Conservation (phyloP, 1,284 basidiomycete genomes). For the Cryptococcus neoformans region DNA sequence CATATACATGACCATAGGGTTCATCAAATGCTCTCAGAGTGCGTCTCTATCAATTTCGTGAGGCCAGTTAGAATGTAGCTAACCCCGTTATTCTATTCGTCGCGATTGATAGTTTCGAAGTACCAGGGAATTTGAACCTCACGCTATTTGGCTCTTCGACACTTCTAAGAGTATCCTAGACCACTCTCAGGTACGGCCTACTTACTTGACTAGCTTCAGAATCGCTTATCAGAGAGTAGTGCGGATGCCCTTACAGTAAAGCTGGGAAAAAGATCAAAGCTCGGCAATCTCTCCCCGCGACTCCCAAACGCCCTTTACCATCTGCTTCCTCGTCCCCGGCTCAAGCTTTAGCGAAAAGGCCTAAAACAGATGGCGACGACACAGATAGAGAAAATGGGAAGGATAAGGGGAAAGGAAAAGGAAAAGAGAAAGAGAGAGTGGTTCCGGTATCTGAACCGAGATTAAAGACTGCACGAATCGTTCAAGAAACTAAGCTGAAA, state of each 20-base stretch:
- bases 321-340: no score
- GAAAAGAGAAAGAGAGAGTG: no score
- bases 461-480: no score
- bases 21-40: constrained; percentile 21
- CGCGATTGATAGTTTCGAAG: constrained; percentile 17
- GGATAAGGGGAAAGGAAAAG: no score
- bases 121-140: constrained; percentile 16
- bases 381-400: no score
- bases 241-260: neutral
- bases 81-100: neutral
- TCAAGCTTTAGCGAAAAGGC: no score
- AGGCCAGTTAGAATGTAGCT: constrained; percentile 1
- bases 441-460: no score
- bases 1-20: constrained; percentile 19
- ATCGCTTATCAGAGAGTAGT: neutral
- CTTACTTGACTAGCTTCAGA: neutral
- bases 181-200: constrained; percentile 22
- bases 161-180: constrained; percentile 20
- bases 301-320: no score
- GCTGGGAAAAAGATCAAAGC: no score
- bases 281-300: neutral
- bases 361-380: no score
- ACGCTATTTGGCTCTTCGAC: constrained; percentile 40
- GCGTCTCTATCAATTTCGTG: no score
- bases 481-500: no score